Percentiles rank a stretch among this genome's conserved stretches.
Conservation (phyloP, 2,329 filamentous ascomycete species). For the Cercospora sojina region DNA sequence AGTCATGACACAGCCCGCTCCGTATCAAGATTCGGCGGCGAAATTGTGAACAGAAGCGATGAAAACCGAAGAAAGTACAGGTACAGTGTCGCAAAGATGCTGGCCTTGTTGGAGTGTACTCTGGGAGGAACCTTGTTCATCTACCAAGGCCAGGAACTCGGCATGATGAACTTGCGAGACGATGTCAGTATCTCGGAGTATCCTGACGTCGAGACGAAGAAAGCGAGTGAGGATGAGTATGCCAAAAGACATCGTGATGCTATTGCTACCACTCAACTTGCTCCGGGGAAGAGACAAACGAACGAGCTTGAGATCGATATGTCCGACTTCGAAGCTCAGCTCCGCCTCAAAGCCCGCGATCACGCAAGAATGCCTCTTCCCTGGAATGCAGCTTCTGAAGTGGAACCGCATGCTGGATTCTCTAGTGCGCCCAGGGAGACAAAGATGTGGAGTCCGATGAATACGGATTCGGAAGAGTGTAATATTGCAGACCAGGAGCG, state of each 20-base stretch:
- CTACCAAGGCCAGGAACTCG: conserved; percentile 67
- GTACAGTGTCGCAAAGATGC: conserved; percentile 55
- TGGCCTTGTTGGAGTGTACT: conserved; percentile 56
- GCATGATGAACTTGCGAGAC: conserved; percentile 60
- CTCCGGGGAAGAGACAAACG: not conserved
- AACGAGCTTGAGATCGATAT: conserved; percentile 27
- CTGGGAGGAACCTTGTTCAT: conserved; percentile 63
- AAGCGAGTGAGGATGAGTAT: not conserved
- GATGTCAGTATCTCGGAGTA: conserved; percentile 62
- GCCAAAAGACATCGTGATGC: not conserved
- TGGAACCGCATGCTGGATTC: conserved; percentile 59
- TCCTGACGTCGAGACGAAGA: conserved; percentile 60
- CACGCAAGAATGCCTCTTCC: conserved; percentile 56
- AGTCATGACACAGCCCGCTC: conserved; percentile 64
- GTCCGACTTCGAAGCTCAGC: conserved; percentile 47
- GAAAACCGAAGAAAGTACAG: conserved; percentile 37
- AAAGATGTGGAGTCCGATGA: conserved; percentile 29
- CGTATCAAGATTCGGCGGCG: conserved; percentile 56
- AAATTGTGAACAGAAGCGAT: conserved; percentile 42
- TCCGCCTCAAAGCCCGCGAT: conserved; percentile 62
- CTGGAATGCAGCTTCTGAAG: conserved; percentile 22
- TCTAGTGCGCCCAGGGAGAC: conserved; percentile 30
- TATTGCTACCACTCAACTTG: not conserved
- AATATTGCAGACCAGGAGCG: conserved; percentile 21
- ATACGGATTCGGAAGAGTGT: conserved; percentile 22